A percentile compares a stretch with the other conserved stretches of the same genome.
Evolutionary conservation across 1,284 basidiomycete species (phyloP).

Genomic region (Earliella scabrosa): DNA sequence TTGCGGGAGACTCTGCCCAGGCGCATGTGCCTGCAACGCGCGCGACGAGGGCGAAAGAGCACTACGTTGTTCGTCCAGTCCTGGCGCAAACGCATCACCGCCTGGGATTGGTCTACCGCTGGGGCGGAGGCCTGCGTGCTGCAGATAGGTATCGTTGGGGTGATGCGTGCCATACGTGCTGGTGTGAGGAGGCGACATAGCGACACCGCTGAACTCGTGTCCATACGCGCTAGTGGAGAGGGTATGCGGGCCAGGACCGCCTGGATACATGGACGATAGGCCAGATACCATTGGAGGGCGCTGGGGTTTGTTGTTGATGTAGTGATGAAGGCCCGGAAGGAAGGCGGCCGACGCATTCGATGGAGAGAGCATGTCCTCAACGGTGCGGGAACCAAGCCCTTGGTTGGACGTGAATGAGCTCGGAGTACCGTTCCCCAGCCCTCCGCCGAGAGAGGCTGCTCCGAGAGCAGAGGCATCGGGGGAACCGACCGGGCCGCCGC

Average conservation of each 20-base stretch:
- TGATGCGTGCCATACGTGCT: slow-evolving; percentile 34
- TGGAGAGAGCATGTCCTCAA: slow-evolving; percentile 47
- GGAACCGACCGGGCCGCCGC: slow-evolving; percentile 34
- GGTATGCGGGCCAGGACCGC: slow-evolving; percentile 23
- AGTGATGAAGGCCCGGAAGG: slow-evolving; percentile 69
- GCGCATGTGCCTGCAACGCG: slow-evolving; percentile 78
- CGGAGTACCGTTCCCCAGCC: slow-evolving; percentile 48
- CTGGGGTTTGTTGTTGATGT: slow-evolving; percentile 50
- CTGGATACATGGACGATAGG: slow-evolving; percentile 30
- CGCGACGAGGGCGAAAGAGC: slow-evolving; percentile 66
- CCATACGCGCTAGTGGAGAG: slow-evolving; percentile 30
- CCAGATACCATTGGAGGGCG: slow-evolving; percentile 31
- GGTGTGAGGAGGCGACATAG: slow-evolving; percentile 34
- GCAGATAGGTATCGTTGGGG: slow-evolving; percentile 29
- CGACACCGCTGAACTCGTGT: slow-evolving; percentile 29
- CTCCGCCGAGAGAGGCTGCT: slow-evolving; percentile 28
- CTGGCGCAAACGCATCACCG: slow-evolving; percentile 29
- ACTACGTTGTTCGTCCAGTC: slow-evolving; percentile 34
- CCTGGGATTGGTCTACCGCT: slow-evolving; percentile 36
- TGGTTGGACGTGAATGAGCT: slow-evolving; percentile 50
- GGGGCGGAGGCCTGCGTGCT: slow-evolving; percentile 25
- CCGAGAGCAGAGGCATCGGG: slow-evolving; percentile 30
- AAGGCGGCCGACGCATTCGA: slow-evolving; percentile 80
- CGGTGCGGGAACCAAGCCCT: slow-evolving; percentile 38
- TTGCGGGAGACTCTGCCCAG: slow-evolving; percentile 86